Evolutionary conservation across 2,329 filamentous ascomycete genomes (phyloP).

Genomic region (Ophiostoma australiae): DNA sequence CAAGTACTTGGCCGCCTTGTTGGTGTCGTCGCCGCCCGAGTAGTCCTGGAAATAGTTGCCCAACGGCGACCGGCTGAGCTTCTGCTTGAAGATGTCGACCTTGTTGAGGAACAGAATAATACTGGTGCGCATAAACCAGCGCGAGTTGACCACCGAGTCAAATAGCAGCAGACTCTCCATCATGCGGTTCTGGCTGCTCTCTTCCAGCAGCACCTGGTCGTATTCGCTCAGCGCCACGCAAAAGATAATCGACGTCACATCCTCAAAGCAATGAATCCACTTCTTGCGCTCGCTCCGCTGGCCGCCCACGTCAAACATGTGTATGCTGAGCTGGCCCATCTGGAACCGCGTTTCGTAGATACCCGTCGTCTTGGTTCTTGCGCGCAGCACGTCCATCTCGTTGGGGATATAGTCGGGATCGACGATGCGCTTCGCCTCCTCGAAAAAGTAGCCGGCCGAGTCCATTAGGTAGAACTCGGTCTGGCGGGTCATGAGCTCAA

Average conservation of each 20-base stretch:
- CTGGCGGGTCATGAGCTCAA: constrained; percentile 81
- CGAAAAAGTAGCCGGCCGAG: constrained; percentile 97
- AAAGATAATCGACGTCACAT: constrained; percentile 98
- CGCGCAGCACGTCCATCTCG: constrained; percentile 91
- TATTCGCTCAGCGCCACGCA: constrained; percentile 98
- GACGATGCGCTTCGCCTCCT: constrained; percentile 82
- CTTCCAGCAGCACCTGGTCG: constrained; percentile 92
- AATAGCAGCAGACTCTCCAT: constrained; percentile 97
- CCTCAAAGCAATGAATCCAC: constrained; percentile 99
- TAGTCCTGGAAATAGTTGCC: constrained; percentile 98
- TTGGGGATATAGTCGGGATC: constrained; percentile 79
- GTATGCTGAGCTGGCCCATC: constrained; percentile 97
- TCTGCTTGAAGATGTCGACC: constrained; percentile 95
- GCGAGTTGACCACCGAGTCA: constrained; percentile 96
- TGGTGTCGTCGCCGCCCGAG: constrained; percentile 94
- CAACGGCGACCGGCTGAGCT: constrained; percentile 80
- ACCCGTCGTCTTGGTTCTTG: constrained; percentile 95
- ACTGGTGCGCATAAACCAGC: constrained; percentile 98
- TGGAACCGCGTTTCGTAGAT: constrained; percentile 98
- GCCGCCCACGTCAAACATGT: constrained; percentile 99
- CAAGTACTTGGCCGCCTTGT: constrained; percentile 94
- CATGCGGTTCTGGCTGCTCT: constrained; percentile 99
- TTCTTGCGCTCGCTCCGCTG: constrained; percentile 98
- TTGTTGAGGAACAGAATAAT: constrained; percentile 99
- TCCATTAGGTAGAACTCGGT: constrained; percentile 99